Conservation (phyloP, 805 yeast genomes). For the Cyberlindnera americana region DNA sequence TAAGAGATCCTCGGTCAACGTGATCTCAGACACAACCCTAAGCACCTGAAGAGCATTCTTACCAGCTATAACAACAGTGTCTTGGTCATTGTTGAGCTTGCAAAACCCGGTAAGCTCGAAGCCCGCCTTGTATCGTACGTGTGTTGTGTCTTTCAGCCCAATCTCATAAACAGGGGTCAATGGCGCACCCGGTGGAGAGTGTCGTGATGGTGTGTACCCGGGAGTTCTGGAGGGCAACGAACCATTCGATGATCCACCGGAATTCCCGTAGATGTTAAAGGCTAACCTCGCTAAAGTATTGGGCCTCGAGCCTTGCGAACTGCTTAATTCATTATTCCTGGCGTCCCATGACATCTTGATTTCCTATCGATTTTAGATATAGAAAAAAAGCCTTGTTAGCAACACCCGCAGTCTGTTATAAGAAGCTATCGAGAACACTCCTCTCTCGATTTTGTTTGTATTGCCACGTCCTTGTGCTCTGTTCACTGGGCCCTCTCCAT, state of each 20-base stretch:
- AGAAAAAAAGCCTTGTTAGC: no score
- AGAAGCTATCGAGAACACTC: no score
- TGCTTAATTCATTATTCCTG: constrained; percentile 2
- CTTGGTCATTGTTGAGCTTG: constrained; percentile 21
- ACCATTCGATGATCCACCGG: constrained; percentile 21
- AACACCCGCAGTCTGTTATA: no score
- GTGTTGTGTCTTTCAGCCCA: constrained; percentile 1
- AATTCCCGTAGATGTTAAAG: constrained; percentile 51
- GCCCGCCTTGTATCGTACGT: constrained; percentile 29
- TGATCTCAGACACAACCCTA: constrained; percentile 30
- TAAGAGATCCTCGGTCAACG: constrained; percentile 35
- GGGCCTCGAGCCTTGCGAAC: constrained; percentile 22
- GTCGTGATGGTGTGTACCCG: constrained; percentile 11
- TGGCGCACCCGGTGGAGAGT: constrained; percentile 20
- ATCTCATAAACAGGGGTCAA: constrained; percentile 9
- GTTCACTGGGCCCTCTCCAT: no score
- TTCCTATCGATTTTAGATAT: no score
- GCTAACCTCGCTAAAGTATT: constrained; percentile 49
- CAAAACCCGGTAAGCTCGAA: constrained; percentile 30
- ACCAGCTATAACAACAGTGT: constrained; percentile 38
- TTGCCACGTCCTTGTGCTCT: no score
- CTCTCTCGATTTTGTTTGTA: no score
- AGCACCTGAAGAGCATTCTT: constrained; percentile 39
- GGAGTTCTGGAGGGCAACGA: constrained; percentile 19
- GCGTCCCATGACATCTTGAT: constrained; percentile 4